phyloP scores from a whole-genome alignment of 2,329 filamentous ascomycete genomes.

The Penicillium sp. region DNA sequence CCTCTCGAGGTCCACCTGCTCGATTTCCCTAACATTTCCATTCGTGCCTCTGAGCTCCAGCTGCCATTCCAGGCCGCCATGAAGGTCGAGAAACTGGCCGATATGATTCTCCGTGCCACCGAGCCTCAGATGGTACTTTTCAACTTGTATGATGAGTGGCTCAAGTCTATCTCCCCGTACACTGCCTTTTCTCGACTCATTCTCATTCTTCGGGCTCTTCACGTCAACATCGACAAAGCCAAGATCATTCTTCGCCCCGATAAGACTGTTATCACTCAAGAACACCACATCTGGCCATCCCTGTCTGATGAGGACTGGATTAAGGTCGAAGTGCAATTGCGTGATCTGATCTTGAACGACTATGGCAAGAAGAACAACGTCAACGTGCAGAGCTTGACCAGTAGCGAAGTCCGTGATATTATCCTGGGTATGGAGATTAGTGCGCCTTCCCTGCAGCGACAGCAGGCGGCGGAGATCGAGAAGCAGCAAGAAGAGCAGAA shows the following conservation, averaged over 20 bases:
- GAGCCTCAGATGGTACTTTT: constrained; percentile 99
- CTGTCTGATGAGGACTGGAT: constrained; percentile 97
- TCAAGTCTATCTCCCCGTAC: constrained; percentile 97
- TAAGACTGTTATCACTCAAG: constrained; percentile 96
- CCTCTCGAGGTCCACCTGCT: constrained; percentile 95
- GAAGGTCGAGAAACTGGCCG: constrained; percentile 98
- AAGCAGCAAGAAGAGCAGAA: constrained; percentile 97
- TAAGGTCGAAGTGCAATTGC: constrained; percentile 95
- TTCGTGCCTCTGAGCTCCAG: constrained; percentile 93
- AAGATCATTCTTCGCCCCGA: constrained; percentile 93
- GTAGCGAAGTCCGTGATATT: constrained; percentile 95
- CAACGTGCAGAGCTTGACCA: constrained; percentile 94
- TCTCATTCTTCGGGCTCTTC: constrained; percentile 86
- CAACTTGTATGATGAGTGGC: constrained; percentile 98
- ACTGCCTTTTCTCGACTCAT: constrained; percentile 96
- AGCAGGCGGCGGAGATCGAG: constrained; percentile 97
- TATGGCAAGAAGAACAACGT: constrained; percentile 99
- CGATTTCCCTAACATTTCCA: constrained; percentile 98
- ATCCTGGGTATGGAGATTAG: constrained; percentile 99
- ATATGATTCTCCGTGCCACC: constrained; percentile 97
- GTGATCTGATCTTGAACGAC: constrained; percentile 94
- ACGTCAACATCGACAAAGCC: constrained; percentile 98
- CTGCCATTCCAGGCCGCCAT: constrained; percentile 98
- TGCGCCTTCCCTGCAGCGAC: constrained; percentile 94
- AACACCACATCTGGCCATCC: constrained; percentile 98